Base-by-base conservation (phyloP, 75 land plant genomes). In the Selaginella tamariscina region DNA sequence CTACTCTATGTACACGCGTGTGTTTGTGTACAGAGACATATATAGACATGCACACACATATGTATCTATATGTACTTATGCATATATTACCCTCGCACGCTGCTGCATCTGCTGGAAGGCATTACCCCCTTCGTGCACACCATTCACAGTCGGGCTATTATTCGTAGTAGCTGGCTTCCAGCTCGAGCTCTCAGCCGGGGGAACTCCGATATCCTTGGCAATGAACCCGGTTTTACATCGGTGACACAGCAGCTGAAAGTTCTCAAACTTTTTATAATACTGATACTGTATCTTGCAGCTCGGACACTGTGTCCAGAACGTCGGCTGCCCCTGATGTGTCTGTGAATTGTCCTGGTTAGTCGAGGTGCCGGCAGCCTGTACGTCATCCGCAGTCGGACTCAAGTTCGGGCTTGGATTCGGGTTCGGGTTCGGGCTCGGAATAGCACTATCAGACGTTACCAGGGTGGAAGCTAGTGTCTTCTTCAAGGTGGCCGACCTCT, bases 231-330 rank as follows among this genome's bases (percentile, higher is more conserved):
- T 54, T 22, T 76, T 56, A 63, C 97, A 91, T 30, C 59, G 56
- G 27, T 78, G 85, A 56, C 97, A 91, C 11, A 74, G 66, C 1
- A 91, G 81, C 32, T 56, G 82, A 21, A 68, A 60, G 32, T 84
- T 82, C 23, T 81, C 55, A 68, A 85, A 91, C 21, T 33, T 65
- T 22, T 85, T 76, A 1, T 33, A 74, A 57, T 85, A 86, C 69
- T 91, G 96, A 62, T 82, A 85, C 26, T 83, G 83, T 78, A 86
- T 79, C 49, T 73, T 82, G 81, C 97, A 91, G 0, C 54, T 2
- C 0, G 70, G 74, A 64, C 97, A 91, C 1, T 72, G 24, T 0
- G 97, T 88, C 94, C 94, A 88, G 74, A 91, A 86, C 1, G 89
- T 78, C 11, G 29, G 64, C 2, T 70, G 30, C 0, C 56, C 56